phyloP scores from a whole-genome alignment of 1,284 basidiomycete species.

The Ustilago nuda region DNA sequence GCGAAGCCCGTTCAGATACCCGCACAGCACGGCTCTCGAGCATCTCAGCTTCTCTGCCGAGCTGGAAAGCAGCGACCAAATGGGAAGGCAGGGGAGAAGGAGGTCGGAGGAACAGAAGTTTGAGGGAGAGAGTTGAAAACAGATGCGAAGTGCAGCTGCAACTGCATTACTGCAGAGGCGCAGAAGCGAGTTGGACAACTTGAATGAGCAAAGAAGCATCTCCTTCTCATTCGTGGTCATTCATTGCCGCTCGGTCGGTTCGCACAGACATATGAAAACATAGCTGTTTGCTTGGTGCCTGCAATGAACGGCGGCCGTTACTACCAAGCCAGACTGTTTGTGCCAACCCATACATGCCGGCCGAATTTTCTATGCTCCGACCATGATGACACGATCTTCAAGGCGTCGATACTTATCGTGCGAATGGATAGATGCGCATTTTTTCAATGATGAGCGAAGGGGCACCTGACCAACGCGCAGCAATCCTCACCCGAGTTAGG shows the following conservation, averaged over 20 bases:
- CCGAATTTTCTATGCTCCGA: too few relatives aligned
- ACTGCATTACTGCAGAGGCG: conserved; percentile 1
- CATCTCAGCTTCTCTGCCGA: neutral
- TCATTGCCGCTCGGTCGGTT: neutral
- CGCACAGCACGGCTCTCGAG: neutral
- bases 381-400: too few relatives aligned
- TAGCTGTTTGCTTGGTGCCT: too few relatives aligned
- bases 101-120: neutral
- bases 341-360: neutral
- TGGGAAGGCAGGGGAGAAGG: neutral
- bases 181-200: conserved; percentile 6
- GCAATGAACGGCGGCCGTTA: too few relatives aligned
- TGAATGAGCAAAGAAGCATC: neutral
- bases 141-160: neutral
- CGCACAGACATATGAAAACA: neutral
- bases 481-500: too few relatives aligned
- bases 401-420: too few relatives aligned
- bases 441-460: too few relatives aligned
- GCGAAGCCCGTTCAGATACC: neutral
- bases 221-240: neutral
- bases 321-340: neutral
- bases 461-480: too few relatives aligned
- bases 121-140: neutral
- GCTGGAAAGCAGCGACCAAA: neutral
- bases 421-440: too few relatives aligned